Percentiles rank a stretch among this genome's conserved stretches.
Evolutionary conservation across 2,329 filamentous ascomycete genomes (phyloP).

Genomic region (Fusarium sp.): DNA sequence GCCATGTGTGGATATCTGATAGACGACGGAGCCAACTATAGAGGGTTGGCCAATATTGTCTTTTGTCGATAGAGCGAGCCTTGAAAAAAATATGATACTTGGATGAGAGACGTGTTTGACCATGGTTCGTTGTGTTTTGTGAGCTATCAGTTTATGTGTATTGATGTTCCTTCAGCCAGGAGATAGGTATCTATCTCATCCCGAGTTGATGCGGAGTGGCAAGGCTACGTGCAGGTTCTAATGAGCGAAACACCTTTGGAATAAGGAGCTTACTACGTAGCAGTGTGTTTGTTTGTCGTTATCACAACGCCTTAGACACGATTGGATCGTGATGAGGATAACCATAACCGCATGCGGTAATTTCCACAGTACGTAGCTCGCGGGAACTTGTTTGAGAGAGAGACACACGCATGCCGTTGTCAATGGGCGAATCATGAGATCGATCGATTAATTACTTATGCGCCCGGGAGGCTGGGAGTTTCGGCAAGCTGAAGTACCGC

Average conservation of each 20-base stretch:
- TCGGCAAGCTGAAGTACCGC: conserved; percentile 24
- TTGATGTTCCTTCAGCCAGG: background rate
- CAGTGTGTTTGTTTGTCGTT: background rate
- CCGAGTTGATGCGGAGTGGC: background rate
- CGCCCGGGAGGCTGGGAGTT: conserved; percentile 35
- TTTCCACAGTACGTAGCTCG: conserved; percentile 10
- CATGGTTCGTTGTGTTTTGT: conserved; percentile 12
- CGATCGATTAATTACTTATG: conserved; percentile 29
- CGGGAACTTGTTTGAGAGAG: conserved; percentile 4
- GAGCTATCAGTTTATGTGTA: conserved; percentile 12
- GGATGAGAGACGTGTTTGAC: conserved; percentile 10
- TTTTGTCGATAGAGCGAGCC: conserved; percentile 32
- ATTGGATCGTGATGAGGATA: conserved; percentile 7
- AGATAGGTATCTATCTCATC: background rate
- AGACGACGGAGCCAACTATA: conserved; percentile 27
- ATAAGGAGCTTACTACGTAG: background rate
- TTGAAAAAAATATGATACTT: conserved; percentile 24
- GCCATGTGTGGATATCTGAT: conserved; percentile 26
- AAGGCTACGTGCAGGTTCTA: background rate
- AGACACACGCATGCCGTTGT: conserved; percentile 18
- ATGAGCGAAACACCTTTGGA: background rate
- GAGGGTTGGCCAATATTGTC: conserved; percentile 22
- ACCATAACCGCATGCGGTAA: conserved; percentile 31
- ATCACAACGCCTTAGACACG: conserved; percentile 3
- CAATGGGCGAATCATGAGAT: conserved; percentile 35